A percentile compares a stretch with the other conserved stretches of the same genome.
phyloP scores from a whole-genome alignment of 768 basidiomycete genomes.

The Clitopilus passeckerianus region DNA sequence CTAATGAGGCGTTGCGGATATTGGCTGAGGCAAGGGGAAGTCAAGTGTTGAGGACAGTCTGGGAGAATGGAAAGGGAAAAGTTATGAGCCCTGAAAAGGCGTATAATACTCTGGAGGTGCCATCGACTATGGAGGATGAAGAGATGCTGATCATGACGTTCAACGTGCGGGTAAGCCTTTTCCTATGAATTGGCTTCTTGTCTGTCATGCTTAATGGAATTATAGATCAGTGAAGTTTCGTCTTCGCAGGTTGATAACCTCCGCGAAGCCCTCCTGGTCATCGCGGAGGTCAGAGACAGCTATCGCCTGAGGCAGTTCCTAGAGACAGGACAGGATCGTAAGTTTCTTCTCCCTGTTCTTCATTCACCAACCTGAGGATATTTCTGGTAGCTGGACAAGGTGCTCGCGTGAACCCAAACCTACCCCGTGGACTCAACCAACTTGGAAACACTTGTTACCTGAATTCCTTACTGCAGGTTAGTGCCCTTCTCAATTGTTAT shows the following conservation, averaged over 20 bases:
- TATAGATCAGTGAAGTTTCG: constrained; percentile 55
- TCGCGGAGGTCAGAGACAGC: constrained; percentile 74
- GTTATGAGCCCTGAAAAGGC: constrained; percentile 69
- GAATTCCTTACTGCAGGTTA: constrained; percentile 72
- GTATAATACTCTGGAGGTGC: constrained; percentile 66
- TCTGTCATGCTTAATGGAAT: neutral
- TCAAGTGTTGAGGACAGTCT: constrained; percentile 37
- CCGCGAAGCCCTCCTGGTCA: constrained; percentile 66
- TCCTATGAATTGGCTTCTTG: neutral
- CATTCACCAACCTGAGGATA: neutral
- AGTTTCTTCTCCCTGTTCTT: constrained; percentile 22
- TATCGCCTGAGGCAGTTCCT: constrained; percentile 62
- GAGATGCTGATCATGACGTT: constrained; percentile 73
- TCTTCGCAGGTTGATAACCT: constrained; percentile 64
- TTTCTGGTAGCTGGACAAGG: constrained; percentile 29
- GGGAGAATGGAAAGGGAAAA: constrained; percentile 49
- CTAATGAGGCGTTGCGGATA: constrained; percentile 66
- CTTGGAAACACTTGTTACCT: constrained; percentile 87
- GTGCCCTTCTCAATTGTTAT: constrained; percentile 2
- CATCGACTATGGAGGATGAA: constrained; percentile 62
- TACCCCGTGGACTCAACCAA: constrained; percentile 85
- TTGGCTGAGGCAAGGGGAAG: constrained; percentile 64
- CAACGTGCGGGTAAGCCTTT: constrained; percentile 54
- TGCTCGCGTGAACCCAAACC: constrained; percentile 50
- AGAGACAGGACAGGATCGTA: constrained; percentile 70